A percentile compares a stretch with the other conserved stretches of the same genome.
Evolutionary conservation across 2,329 filamentous ascomycete species (phyloP).

Genomic region (Aureobasidium sp.): DNA sequence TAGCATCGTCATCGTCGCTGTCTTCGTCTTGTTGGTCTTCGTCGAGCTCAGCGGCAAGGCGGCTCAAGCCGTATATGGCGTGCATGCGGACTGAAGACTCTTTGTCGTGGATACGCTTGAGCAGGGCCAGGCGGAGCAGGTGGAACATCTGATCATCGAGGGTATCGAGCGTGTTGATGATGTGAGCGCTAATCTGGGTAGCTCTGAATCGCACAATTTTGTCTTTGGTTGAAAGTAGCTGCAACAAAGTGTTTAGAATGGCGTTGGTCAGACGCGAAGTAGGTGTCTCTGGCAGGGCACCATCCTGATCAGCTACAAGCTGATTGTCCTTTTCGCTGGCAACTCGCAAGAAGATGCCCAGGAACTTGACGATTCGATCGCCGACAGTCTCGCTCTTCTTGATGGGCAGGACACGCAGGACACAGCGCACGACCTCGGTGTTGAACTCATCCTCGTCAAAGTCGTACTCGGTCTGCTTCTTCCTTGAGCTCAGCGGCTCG

Average conservation of each 20-base stretch:
- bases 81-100: slow-evolving; percentile 88
- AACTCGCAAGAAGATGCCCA: slow-evolving; percentile 77
- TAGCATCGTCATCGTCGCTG: slow-evolving; percentile 55
- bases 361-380: slow-evolving; percentile 75
- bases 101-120: slow-evolving; percentile 86
- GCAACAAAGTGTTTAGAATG: slow-evolving; percentile 65
- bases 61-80: slow-evolving; percentile 80
- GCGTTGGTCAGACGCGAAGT: slow-evolving; percentile 68
- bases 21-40: slow-evolving; percentile 56
- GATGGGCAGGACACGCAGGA: slow-evolving; percentile 72
- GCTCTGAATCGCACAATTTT: slow-evolving; percentile 85
- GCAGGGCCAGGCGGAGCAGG: slow-evolving; percentile 65
- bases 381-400: slow-evolving; percentile 88
- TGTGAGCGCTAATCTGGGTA: slow-evolving; percentile 81
- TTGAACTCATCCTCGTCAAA: slow-evolving; percentile 85
- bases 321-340: slow-evolving; percentile 60
- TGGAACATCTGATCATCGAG: slow-evolving; percentile 90
- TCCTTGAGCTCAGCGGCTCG: slow-evolving; percentile 44
- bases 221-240: slow-evolving; percentile 77
- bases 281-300: slow-evolving; percentile 70
- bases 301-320: slow-evolving; percentile 53
- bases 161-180: slow-evolving; percentile 85
- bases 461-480: slow-evolving; percentile 49
- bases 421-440: slow-evolving; percentile 71
- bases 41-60: slow-evolving; percentile 65